phyloP scores from a whole-genome alignment of 2,329 filamentous ascomycete genomes.

The Stemphylium lycopersici region DNA sequence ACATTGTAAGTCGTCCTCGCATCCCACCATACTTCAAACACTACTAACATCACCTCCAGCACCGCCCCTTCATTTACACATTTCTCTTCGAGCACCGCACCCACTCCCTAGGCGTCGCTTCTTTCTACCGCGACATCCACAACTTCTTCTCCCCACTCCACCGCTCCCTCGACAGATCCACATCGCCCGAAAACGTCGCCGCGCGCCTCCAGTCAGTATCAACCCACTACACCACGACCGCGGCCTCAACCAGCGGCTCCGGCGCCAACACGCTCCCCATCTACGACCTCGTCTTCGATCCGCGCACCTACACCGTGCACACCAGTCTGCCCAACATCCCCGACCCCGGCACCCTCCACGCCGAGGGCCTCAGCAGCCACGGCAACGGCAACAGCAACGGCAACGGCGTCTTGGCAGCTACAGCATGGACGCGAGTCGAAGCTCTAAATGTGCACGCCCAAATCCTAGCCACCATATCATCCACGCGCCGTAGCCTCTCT shows the following conservation, averaged over 20 bases:
- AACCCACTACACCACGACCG: constrained; percentile 45
- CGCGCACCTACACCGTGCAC: constrained; percentile 62
- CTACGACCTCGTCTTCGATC: constrained; percentile 67
- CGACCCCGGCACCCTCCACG: constrained; percentile 54
- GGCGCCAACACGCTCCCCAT: constrained; percentile 53
- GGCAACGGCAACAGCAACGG: background rate
- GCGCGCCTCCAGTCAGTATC: constrained; percentile 50
- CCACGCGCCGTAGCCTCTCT: constrained; percentile 51
- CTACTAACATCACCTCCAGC: constrained; percentile 27
- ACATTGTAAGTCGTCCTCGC: constrained; percentile 56
- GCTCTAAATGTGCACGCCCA: constrained; percentile 67
- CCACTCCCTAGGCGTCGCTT: constrained; percentile 55
- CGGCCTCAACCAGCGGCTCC: constrained; percentile 40
- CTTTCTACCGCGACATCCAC: constrained; percentile 59
- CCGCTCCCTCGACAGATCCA: constrained; percentile 52
- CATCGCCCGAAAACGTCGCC: constrained; percentile 50
- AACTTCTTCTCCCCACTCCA: constrained; percentile 58
- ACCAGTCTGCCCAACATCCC: constrained; percentile 70
- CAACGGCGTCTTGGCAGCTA: too few species aligned
- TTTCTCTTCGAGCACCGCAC: constrained; percentile 72
- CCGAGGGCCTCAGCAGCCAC: constrained; percentile 44
- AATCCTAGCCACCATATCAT: constrained; percentile 62
- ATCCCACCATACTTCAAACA: too few species aligned
- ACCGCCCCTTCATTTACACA: constrained; percentile 77
- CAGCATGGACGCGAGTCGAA: constrained; percentile 61